A percentile compares a stretch with the other conserved stretches of the same genome.
Conservation (phyloP, 2,329 filamentous ascomycete genomes). For the Anthostomella pinea region DNA sequence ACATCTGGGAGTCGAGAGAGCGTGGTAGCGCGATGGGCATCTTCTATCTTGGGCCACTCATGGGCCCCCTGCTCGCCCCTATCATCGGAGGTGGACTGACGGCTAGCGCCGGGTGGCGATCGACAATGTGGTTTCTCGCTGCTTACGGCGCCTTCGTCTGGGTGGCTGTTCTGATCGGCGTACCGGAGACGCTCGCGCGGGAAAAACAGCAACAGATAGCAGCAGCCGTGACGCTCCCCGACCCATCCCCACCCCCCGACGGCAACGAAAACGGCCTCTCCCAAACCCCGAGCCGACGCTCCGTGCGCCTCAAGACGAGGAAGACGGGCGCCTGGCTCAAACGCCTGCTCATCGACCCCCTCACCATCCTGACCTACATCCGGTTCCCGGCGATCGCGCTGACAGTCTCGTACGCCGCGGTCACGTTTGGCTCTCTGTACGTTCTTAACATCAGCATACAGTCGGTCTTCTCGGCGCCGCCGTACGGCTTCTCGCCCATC, state of each 20-base stretch:
- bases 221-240: slow-evolving; percentile 1
- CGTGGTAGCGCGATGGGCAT: slow-evolving; percentile 77
- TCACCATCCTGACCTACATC: slow-evolving; percentile 68
- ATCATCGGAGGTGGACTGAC: slow-evolving; percentile 74
- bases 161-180: slow-evolving; percentile 54
- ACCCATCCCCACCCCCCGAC: slow-evolving; percentile 1
- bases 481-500: slow-evolving; percentile 67
- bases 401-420: slow-evolving; percentile 69
- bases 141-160: slow-evolving; percentile 64
- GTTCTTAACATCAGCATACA: slow-evolving; percentile 76
- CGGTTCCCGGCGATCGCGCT: slow-evolving; percentile 71
- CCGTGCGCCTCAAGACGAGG: slow-evolving; percentile 55
- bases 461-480: slow-evolving; percentile 60
- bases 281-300: slow-evolving; percentile 60
- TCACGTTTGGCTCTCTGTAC: slow-evolving; percentile 74
- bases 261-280: slow-evolving; percentile 24
- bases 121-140: slow-evolving; percentile 74
- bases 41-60: slow-evolving; percentile 77
- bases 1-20: slow-evolving; percentile 72
- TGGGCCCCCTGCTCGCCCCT: slow-evolving; percentile 71
- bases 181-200: slow-evolving; percentile 62
- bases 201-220: slow-evolving; percentile 20
- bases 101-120: slow-evolving; percentile 68
- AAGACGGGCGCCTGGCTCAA: slow-evolving; percentile 53
- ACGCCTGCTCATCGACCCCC: slow-evolving; percentile 66